phyloP scores from a whole-genome alignment of 345 rosid species.

The Populus ilicifolia region DNA sequence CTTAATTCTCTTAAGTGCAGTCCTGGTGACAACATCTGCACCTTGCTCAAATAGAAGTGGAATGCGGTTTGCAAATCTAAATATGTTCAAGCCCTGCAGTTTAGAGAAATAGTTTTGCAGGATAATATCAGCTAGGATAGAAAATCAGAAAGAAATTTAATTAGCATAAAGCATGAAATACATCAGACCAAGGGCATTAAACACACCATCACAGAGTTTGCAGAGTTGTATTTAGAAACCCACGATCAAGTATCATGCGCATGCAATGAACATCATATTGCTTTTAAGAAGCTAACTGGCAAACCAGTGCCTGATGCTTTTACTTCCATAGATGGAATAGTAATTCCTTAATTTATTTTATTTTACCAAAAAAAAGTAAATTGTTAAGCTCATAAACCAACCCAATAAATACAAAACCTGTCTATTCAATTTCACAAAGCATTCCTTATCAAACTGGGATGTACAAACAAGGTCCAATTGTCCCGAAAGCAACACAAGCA shows the following conservation, averaged over 20 bases:
- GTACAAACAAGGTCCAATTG: too few species aligned
- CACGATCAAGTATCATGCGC: not conserved
- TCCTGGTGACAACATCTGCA: slow-evolving; percentile 94
- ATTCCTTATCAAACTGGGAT: too few species aligned
- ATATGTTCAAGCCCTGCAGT: slow-evolving; percentile 78
- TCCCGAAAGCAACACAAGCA: too few species aligned
- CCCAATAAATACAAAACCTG: not conserved
- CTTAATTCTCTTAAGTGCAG: slow-evolving; percentile 89
- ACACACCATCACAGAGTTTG: not conserved
- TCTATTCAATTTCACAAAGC: not conserved
- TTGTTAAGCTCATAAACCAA: not conserved
- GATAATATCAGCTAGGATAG: not conserved
- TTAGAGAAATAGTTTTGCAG: slow-evolving; percentile 2
- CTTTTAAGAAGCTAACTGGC: not conserved
- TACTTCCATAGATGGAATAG: not conserved
- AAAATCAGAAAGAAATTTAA: not conserved
- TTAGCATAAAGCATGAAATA: not conserved
- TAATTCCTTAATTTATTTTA: not conserved
- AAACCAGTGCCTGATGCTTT: not conserved
- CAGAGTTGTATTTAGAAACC: not conserved
- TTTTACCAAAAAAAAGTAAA: too few species aligned
- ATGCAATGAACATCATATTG: not conserved
- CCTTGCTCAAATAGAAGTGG: slow-evolving; percentile 99
- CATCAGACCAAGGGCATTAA: not conserved
- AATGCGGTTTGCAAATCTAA: slow-evolving; percentile 91